A percentile compares a stretch with the other conserved stretches of the same genome.
Conservation (phyloP, 768 basidiomycete genomes). For the Pseudohyphozyma bogoriensis region DNA sequence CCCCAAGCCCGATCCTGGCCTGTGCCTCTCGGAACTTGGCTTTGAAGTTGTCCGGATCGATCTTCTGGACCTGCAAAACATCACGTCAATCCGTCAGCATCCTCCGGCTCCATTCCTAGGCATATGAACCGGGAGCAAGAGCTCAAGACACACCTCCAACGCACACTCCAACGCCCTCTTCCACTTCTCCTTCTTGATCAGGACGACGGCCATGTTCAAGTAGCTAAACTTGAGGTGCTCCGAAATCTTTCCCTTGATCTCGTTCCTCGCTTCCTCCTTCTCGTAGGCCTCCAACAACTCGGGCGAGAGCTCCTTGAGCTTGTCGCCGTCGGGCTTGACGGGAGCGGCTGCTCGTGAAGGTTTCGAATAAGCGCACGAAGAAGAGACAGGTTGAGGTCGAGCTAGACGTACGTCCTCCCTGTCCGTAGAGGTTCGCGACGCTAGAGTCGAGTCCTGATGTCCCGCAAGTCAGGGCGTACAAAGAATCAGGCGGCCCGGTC, state of each 20-base stretch:
- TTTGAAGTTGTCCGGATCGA: constrained; percentile 10
- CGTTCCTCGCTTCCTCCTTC: not conserved
- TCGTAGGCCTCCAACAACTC: not conserved
- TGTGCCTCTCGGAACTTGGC: constrained; percentile 21
- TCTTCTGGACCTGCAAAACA: constrained; percentile 1
- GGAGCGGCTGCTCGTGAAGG: not conserved
- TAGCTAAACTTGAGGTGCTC: not conserved
- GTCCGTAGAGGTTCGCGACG: not conserved
- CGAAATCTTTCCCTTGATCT: not conserved
- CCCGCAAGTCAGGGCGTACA: not conserved
- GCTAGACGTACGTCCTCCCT: not conserved
- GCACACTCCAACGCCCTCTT: constrained; percentile 17
- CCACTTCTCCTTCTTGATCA: constrained; percentile 7
- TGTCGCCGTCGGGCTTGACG: not conserved
- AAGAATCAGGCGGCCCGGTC: not conserved
- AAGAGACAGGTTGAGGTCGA: not conserved
- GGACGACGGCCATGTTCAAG: not conserved
- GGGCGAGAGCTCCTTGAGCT: not conserved
- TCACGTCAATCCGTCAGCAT: constrained; percentile 1
- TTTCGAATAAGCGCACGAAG: not conserved
- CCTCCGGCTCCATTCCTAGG: no score
- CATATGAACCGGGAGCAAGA: not conserved
- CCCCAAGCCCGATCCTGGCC: constrained; percentile 16
- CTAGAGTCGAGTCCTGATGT: not conserved
- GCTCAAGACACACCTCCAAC: not conserved